Evolutionary conservation across 23 red algal genomes (phyloP).

Genomic region (Pyropia yezoensis): DNA sequence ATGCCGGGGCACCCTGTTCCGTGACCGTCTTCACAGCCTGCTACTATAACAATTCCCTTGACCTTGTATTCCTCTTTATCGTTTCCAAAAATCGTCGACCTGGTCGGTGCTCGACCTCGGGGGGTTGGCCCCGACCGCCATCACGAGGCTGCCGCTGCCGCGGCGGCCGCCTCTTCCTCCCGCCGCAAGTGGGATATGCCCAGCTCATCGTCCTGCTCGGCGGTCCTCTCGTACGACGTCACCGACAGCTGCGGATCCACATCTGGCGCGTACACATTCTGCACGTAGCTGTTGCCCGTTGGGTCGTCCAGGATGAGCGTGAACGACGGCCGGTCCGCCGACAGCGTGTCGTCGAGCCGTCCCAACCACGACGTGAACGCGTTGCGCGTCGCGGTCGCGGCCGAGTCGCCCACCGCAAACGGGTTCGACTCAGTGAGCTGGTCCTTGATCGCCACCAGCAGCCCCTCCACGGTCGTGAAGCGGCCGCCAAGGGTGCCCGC

Average conservation of each 20-base stretch:
- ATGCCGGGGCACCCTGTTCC: no score
- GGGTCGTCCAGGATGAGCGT: slow-evolving; percentile 37
- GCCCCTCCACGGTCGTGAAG: slow-evolving; percentile 39
- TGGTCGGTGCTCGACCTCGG: no score
- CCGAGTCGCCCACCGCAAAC: slow-evolving; percentile 14
- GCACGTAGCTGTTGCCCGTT: slow-evolving; percentile 45
- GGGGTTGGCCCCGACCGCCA: no score
- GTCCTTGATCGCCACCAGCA: slow-evolving; percentile 13
- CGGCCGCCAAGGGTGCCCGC: slow-evolving; percentile 18
- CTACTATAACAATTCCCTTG: no score
- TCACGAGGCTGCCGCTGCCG: no score
- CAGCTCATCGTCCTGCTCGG: slow-evolving; percentile 28
- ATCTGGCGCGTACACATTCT: slow-evolving; percentile 27
- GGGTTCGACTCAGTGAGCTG: neutral
- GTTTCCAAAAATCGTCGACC: no score
- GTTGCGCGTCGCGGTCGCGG: neutral
- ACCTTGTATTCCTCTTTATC: no score
- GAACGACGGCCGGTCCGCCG: slow-evolving; percentile 4
- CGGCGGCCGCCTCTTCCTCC: no score
- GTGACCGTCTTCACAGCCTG: no score
- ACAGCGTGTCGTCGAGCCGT: neutral
- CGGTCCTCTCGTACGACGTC: slow-evolving; percentile 22
- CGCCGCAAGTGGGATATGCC: slow-evolving; percentile 6
- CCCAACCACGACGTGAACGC: slow-evolving; percentile 8
- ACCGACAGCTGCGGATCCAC: slow-evolving; percentile 29